Conservation (phyloP, 1,139 yeast species). For the Candida buenavistaensis region DNA sequence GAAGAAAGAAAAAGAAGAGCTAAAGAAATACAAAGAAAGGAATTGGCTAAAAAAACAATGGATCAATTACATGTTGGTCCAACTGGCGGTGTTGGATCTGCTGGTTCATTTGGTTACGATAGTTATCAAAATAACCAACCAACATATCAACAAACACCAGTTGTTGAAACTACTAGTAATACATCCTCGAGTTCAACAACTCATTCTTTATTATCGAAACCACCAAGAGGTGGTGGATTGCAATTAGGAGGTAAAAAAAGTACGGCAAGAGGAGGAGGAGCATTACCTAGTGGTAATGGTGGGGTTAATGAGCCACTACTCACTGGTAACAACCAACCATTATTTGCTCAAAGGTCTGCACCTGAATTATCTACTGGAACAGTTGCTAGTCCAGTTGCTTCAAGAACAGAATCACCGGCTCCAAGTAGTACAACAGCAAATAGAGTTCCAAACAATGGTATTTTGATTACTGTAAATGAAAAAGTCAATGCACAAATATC, state of each 20-base stretch:
- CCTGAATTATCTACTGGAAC: conserved; percentile 1
- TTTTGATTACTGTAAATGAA: conserved; percentile 76
- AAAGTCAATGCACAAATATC: conserved; percentile 72
- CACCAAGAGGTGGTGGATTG: conserved; percentile 70
- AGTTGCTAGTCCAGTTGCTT: conserved; percentile 7
- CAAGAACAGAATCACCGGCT: conserved; percentile 24
- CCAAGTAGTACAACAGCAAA: conserved; percentile 19
- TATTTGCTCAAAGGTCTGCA: conserved; percentile 27
- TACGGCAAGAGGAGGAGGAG: conserved; percentile 20
- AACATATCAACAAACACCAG: conserved; percentile 36
- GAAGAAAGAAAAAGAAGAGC: conserved; percentile 97
- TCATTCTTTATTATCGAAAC: conserved; percentile 17
- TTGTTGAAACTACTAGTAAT: conserved; percentile 20
- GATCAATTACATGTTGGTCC: conserved; percentile 21
- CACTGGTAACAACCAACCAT: conserved; percentile 43
- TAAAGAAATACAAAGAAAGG: conserved; percentile 88
- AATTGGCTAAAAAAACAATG: conserved; percentile 62
- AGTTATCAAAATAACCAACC: conserved; percentile 29
- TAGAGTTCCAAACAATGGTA: conserved; percentile 65
- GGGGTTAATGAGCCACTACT: conserved; percentile 15
- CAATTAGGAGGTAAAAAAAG: conserved; percentile 71
- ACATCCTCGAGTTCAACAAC: conserved; percentile 14
- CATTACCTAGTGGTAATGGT: conserved; percentile 11
- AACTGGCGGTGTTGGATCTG: conserved; percentile 8
- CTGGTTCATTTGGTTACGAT: conserved; percentile 18